Percentiles rank a stretch among this genome's conserved stretches.
Evolutionary conservation across 352 stramenopile genomes (phyloP).

Genomic region (Pythium coloratum): DNA sequence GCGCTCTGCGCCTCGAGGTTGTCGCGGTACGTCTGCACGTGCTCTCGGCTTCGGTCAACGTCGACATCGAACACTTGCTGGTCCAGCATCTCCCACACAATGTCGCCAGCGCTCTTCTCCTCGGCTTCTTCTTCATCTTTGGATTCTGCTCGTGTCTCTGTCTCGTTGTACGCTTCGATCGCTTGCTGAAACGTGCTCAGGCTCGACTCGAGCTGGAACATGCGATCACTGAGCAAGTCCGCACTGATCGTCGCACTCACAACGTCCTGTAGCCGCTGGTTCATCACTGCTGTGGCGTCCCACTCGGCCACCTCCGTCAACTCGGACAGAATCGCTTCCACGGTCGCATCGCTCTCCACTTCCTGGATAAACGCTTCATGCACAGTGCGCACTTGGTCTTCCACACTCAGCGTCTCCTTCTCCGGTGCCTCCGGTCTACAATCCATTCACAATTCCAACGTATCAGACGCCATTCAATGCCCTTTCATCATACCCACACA

Average conservation of each 20-base stretch:
- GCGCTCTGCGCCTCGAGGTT: slow-evolving; percentile 66
- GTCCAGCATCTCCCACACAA: slow-evolving; percentile 75
- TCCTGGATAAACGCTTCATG: slow-evolving; percentile 34
- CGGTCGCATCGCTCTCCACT: slow-evolving; percentile 39
- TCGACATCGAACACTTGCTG: slow-evolving; percentile 81
- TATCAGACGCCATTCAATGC: slow-evolving; percentile 2
- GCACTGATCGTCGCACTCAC: slow-evolving; percentile 82
- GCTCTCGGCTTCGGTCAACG: slow-evolving; percentile 60
- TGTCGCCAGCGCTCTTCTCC: slow-evolving; percentile 39
- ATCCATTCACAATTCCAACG: not conserved
- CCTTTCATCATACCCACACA: not conserved
- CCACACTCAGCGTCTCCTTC: slow-evolving; percentile 14
- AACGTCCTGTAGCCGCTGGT: slow-evolving; percentile 62
- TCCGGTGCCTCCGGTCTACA: slow-evolving; percentile 12
- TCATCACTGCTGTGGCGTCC: slow-evolving; percentile 39
- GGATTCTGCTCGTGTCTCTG: slow-evolving; percentile 22
- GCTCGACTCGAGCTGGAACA: slow-evolving; percentile 87
- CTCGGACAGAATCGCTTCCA: slow-evolving; percentile 61
- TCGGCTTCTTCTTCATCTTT: slow-evolving; percentile 25
- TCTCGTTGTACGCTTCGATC: slow-evolving; percentile 40
- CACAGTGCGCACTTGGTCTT: slow-evolving; percentile 16
- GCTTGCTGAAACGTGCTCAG: slow-evolving; percentile 74
- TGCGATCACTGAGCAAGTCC: slow-evolving; percentile 84
- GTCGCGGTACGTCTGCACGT: slow-evolving; percentile 78
- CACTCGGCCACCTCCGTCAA: slow-evolving; percentile 70